Evolutionary conservation across 1,284 basidiomycete species (phyloP).

Genomic region (Caloboletus inedulis): DNA sequence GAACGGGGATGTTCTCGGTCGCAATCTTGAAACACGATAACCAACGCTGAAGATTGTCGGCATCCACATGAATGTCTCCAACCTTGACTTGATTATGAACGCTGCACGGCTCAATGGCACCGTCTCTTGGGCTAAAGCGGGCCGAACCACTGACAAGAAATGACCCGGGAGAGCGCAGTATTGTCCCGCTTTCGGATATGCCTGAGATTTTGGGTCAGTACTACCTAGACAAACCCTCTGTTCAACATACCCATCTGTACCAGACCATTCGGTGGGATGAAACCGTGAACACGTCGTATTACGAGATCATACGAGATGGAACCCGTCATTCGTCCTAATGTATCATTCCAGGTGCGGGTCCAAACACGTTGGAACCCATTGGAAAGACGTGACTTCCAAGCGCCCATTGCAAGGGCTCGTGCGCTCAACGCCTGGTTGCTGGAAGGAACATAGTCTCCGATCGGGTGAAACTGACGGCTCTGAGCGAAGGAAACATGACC

Average conservation of each 20-base stretch:
- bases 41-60: constrained; percentile 37
- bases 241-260: constrained; percentile 30
- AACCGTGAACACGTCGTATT: constrained; percentile 48
- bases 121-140: constrained; percentile 56
- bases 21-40: constrained; percentile 15
- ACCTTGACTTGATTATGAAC: constrained; percentile 47
- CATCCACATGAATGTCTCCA: constrained; percentile 46
- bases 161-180: constrained; percentile 45
- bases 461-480: constrained; percentile 36
- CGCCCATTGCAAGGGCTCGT: constrained; percentile 47
- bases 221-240: neutral
- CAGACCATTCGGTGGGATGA: constrained; percentile 23
- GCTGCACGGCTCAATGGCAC: constrained; percentile 53
- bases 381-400: constrained; percentile 58
- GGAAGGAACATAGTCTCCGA: constrained; percentile 26
- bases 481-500: constrained; percentile 54
- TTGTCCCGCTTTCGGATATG: constrained; percentile 28
- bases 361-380: constrained; percentile 60
- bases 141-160: constrained; percentile 48
- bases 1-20: constrained; percentile 16
- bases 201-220: constrained; percentile 11
- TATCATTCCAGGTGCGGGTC: constrained; percentile 62
- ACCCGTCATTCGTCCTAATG: constrained; percentile 61
- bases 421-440: constrained; percentile 30
- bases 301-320: constrained; percentile 50